These are phyloP conservation scores for Choanephora cucurbitarum DNA, from an alignment of 371 early-diverging fungal species.

Conservation along the genomic window DNA sequence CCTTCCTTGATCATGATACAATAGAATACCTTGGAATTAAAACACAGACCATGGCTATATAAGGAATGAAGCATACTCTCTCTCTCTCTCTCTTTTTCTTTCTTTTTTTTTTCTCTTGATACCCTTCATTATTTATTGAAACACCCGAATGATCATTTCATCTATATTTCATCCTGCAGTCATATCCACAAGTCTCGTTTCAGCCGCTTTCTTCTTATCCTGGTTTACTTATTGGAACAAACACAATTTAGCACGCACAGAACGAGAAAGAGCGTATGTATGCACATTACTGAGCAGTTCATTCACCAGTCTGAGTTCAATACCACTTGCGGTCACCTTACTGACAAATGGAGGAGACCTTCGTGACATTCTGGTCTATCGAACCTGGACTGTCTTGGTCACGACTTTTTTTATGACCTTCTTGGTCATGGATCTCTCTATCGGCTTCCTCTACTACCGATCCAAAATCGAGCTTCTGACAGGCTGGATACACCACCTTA, in stretches of 20 bases:
- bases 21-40: too few relatives aligned
- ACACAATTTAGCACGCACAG: conserved; percentile 18
- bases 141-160: conserved; percentile 9
- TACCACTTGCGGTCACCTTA: conserved; percentile 32
- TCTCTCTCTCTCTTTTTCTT: conserved; percentile 2
- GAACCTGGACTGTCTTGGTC: conserved; percentile 32
- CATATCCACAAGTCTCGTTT: conserved; percentile 3
- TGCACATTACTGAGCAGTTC: conserved; percentile 38
- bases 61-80: too few relatives aligned
- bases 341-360: conserved; percentile 18
- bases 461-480: conserved; percentile 51
- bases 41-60: too few relatives aligned
- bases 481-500: conserved; percentile 60
- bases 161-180: conserved; percentile 21
- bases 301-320: conserved; percentile 27
- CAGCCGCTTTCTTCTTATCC: conserved; percentile 4
- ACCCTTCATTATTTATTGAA: background rate
- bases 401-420: conserved; percentile 48
- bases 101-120: conserved; percentile 6
- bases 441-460: conserved; percentile 50
- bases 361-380: conserved; percentile 16
- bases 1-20: too few relatives aligned
- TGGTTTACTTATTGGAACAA: conserved; percentile 26
- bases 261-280: conserved; percentile 39
- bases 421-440: conserved; percentile 43